Conservation (phyloP, 441 rosid genomes). For the Mallotus repandus region DNA sequence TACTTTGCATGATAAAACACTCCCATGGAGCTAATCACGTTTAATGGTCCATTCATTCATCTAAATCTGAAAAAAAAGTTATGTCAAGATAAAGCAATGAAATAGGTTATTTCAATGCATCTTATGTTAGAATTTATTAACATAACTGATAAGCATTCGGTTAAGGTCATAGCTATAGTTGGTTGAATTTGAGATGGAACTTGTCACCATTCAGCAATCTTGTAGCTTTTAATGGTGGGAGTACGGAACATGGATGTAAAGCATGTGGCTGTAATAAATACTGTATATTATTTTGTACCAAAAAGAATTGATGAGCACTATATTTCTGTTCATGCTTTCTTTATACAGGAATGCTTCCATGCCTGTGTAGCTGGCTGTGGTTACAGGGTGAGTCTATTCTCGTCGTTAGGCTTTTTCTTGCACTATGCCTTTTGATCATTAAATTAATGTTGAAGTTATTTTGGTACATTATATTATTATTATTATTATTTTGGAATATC, state of each 20-base stretch:
- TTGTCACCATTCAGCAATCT: background rate
- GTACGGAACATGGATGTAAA: too few species aligned
- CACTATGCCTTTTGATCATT: background rate
- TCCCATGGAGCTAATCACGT: background rate
- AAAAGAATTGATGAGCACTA: too few species aligned
- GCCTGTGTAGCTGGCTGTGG: conserved; percentile 95
- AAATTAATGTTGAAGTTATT: background rate
- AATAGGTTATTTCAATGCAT: background rate
- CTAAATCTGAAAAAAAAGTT: conserved; percentile 4
- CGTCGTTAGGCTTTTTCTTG: conserved; percentile 2
- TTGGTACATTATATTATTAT: background rate
- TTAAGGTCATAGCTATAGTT: background rate
- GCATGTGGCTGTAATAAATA: background rate
- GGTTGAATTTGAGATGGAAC: conserved; percentile 7
- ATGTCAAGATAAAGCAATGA: background rate
- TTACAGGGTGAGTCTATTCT: conserved; percentile 57
- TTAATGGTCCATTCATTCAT: background rate
- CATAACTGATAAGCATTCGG: background rate
- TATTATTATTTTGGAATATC: background rate
- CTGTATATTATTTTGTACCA: background rate
- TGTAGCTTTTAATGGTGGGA: too few species aligned
- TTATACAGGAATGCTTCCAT: conserved; percentile 72
- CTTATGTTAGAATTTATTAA: background rate
- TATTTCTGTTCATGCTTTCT: conserved; percentile 6
- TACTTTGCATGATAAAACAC: background rate